Evolutionary conservation across 2,329 filamentous ascomycete genomes (phyloP).

Genomic region (Delphinella strobiligena): DNA sequence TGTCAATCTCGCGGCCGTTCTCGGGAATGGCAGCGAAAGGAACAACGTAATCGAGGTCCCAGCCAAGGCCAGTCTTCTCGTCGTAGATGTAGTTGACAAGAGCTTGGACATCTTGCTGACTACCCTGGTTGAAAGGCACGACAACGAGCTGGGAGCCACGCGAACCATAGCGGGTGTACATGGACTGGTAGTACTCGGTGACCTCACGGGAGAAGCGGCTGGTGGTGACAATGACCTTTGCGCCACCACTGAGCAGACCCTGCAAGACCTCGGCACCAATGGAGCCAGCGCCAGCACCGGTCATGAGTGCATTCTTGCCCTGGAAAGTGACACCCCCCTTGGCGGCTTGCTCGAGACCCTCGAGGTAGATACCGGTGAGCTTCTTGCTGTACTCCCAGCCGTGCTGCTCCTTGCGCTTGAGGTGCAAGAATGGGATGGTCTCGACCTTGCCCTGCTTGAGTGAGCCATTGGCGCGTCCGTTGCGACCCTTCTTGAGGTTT

Average conservation of each 20-base stretch:
- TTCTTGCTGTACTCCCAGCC: conserved; percentile 99
- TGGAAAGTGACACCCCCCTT: conserved; percentile 80
- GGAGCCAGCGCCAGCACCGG: conserved; percentile 90
- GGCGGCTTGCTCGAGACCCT: conserved; percentile 81
- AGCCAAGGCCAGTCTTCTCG: conserved; percentile 87
- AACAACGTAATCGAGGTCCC: conserved; percentile 93
- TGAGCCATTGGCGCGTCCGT: conserved; percentile 38
- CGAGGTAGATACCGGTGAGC: conserved; percentile 83
- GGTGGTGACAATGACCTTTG: conserved; percentile 92
- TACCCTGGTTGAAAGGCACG: conserved; percentile 97
- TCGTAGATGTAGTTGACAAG: conserved; percentile 95
- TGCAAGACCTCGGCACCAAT: conserved; percentile 96
- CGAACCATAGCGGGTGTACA: conserved; percentile 90
- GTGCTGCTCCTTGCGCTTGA: conserved; percentile 86
- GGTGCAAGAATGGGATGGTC: conserved; percentile 92
- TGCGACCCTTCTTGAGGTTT: conserved; percentile 43
- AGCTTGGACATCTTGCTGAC: conserved; percentile 93
- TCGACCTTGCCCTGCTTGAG: conserved; percentile 80
- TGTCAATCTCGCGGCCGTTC: conserved; percentile 94
- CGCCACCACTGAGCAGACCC: conserved; percentile 89
- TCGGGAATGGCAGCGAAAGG: conserved; percentile 97
- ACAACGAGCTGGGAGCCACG: conserved; percentile 94
- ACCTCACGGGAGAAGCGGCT: conserved; percentile 94
- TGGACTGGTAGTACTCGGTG: conserved; percentile 97
- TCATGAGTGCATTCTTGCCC: conserved; percentile 96